phyloP scores from a whole-genome alignment of 441 rosid genomes.

The Gossypium schwendimanii region DNA sequence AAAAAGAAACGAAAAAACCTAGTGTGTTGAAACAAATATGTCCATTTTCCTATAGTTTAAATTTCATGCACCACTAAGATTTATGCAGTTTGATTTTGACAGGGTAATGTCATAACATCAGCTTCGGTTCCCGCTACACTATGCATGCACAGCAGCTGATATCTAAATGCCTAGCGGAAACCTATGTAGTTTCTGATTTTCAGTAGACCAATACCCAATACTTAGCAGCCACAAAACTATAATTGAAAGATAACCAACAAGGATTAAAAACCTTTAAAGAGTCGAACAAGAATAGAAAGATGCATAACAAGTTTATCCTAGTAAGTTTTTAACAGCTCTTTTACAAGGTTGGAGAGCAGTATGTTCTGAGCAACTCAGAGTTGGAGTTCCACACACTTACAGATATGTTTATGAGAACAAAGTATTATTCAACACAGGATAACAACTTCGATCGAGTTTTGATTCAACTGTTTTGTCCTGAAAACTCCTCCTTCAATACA shows the following conservation, averaged over 20 bases:
- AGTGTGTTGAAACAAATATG: no score
- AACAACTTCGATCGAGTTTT: not conserved
- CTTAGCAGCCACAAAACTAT: no score
- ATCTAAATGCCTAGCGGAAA: not conserved
- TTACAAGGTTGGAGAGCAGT: slow-evolving; percentile 9
- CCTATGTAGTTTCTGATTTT: no score
- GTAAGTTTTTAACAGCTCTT: slow-evolving; percentile 7
- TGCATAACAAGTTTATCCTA: not conserved
- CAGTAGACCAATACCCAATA: no score
- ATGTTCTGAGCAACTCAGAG: not conserved
- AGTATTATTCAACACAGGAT: not conserved
- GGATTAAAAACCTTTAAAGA: not conserved
- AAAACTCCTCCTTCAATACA: slow-evolving; percentile 48
- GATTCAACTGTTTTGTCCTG: slow-evolving; percentile 24
- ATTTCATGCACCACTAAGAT: no score
- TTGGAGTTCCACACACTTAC: slow-evolving; percentile 2
- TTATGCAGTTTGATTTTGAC: not conserved
- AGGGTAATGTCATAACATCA: not conserved
- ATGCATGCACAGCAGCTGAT: not conserved
- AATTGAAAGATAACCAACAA: no score
- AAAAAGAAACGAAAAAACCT: no score
- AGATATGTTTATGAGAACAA: not conserved
- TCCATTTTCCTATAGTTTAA: no score
- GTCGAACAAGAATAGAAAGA: not conserved
- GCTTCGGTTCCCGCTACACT: not conserved